These are phyloP conservation scores for Delonix regia DNA, from an alignment of 306 rosid genomes.

Conservation along the genomic window DNA sequence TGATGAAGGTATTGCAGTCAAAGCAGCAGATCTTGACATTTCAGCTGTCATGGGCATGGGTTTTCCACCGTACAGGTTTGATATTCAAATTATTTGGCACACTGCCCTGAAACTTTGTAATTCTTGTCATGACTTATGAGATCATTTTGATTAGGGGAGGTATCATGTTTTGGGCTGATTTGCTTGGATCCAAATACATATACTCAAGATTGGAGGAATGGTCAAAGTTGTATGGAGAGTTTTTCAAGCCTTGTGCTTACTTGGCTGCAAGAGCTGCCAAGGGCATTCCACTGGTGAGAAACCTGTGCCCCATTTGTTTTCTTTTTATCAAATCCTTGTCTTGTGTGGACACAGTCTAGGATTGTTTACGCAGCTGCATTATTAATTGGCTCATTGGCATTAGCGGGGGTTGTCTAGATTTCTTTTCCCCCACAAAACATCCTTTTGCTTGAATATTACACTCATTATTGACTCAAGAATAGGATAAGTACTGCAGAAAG, in stretches of 20 bases:
- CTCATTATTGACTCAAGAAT: neutral
- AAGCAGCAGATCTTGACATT: constrained; percentile 91
- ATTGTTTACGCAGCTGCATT: neutral
- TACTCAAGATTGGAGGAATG: constrained; percentile 80
- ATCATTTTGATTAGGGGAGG: constrained; percentile 79
- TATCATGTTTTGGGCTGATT: constrained; percentile 91
- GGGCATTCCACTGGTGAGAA: constrained; percentile 80
- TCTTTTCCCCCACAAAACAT: neutral
- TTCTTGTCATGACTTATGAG: constrained; percentile 31
- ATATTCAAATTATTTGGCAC: constrained; percentile 10
- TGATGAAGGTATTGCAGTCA: constrained; percentile 90
- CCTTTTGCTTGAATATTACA: neutral
- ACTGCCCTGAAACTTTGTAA: neutral
- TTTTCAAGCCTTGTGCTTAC: constrained; percentile 92
- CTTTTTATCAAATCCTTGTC: neutral
- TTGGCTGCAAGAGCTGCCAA: constrained; percentile 92
- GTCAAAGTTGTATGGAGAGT: constrained; percentile 74
- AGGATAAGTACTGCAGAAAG: neutral
- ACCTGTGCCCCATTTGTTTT: constrained; percentile 30
- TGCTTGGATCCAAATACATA: constrained; percentile 88
- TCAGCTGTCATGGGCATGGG: constrained; percentile 95
- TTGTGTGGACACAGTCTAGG: neutral
- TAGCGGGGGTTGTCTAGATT: neutral
- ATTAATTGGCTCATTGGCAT: constrained; percentile 5
- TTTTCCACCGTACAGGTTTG: constrained; percentile 94